Base-by-base conservation (phyloP, 2,329 filamentous ascomycete genomes). In the Chaetomiaceae sp. region DNA sequence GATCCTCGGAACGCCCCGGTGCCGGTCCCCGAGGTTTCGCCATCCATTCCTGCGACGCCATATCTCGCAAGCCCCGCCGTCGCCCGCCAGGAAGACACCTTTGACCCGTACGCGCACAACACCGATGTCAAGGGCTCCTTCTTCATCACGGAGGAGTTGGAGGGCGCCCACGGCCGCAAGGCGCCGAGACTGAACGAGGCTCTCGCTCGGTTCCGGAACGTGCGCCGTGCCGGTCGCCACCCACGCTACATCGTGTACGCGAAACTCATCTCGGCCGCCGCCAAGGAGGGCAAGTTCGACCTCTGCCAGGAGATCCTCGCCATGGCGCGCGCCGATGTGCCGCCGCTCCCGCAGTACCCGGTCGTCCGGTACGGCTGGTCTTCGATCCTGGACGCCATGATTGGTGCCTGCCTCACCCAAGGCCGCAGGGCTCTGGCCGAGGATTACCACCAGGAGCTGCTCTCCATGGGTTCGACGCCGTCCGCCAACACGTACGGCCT, bases 401-500 rank as follows among this genome's bases (percentile, higher is more conserved):
- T 97, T 53, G 91, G 91, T 62, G 91, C 91, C 39, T 96, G 88
- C 66, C 80, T 99, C 52, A 90, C 84, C 38, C 79, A 89, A 43
- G 89, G 91, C 58, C 87, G 92, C 67, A 89, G 92, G 53, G 80
- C 81, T 54, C 76, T 89, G 56, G 94, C 94, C 56, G 85, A 87
- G 68, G 85, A 90, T 63, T 96, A 88, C 71, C 94, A 97, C 68
- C 87, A 94, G 70, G 90, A 99, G 69, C 79, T 99, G 61, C 78
- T 95, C 45, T 85, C 90, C 56, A 94, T 97, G 77, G 92, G 92
- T 44, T 85, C 88, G 56, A 87, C 91, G 9, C 94, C 94, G 15
- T 95, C 92, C 2, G 94, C 94, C 39, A 99, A 99, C 76, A 99
- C 94, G 0, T 99, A 95, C 63, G 94, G 94, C 55, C 82, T 99